These are phyloP conservation scores for Chlorella sp. DNA, from an alignment of 139 green algal species.

Conservation along the genomic window DNA sequence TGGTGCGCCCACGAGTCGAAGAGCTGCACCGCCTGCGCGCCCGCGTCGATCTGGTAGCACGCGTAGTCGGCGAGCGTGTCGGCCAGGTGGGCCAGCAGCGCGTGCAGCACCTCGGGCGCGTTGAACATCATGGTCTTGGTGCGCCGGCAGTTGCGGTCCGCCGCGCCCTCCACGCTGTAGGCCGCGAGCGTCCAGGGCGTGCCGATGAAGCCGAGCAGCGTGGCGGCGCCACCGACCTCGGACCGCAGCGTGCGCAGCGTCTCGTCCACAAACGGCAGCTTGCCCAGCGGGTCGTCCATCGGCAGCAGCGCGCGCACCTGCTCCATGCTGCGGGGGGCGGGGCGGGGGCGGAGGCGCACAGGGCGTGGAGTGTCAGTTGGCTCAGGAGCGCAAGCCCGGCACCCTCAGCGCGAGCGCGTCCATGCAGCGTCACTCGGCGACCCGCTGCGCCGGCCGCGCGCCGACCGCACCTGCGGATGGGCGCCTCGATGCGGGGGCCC, in stretches of 20 bases:
- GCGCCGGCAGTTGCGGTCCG: conserved; percentile 72
- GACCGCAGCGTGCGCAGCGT: conserved; percentile 81
- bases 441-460: not conserved
- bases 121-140: conserved; percentile 88
- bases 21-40: conserved; percentile 93
- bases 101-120: conserved; percentile 86
- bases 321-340: conserved; percentile 54
- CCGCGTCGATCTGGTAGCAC: conserved; percentile 93
- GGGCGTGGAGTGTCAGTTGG: too few species aligned
- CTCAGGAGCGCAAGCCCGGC: too few species aligned
- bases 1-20: conserved; percentile 99
- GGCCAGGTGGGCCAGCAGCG: conserved; percentile 87
- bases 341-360: not conserved
- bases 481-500: conserved; percentile 82
- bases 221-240: conserved; percentile 69
- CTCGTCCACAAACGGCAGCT: conserved; percentile 85
- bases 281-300: conserved; percentile 78
- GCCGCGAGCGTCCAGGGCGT: conserved; percentile 98
- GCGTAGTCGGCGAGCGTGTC: conserved; percentile 85
- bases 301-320: conserved; percentile 52
- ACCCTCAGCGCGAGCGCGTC: too few species aligned
- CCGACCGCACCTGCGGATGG: conserved; percentile 49
- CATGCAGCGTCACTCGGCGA: too few species aligned
- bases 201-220: conserved; percentile 96
- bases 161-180: conserved; percentile 92